These are phyloP conservation scores for Seiridium cupressi DNA, from an alignment of 2,329 filamentous ascomycete genomes.

Conservation along the genomic window DNA sequence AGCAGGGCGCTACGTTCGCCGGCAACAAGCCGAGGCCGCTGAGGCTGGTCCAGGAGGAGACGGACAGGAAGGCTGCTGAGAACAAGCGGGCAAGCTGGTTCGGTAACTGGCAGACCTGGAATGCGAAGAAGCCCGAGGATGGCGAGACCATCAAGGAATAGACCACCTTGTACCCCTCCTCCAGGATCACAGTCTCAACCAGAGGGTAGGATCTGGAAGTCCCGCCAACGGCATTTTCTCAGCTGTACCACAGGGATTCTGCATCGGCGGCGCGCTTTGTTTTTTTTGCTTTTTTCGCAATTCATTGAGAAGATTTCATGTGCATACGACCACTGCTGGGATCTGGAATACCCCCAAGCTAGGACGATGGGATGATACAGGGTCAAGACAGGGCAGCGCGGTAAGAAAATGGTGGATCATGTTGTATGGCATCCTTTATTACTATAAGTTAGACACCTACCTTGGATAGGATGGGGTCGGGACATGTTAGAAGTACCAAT, in stretches of 20 bases:
- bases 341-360: background rate
- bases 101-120: slow-evolving; percentile 46
- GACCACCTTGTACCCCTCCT: too few species aligned
- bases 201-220: background rate
- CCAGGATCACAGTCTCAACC: background rate
- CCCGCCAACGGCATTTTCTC: background rate
- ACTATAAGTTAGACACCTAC: background rate
- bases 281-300: background rate
- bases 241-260: background rate
- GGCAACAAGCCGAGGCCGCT: slow-evolving; percentile 81
- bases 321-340: background rate
- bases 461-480: background rate
- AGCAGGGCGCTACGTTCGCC: slow-evolving; percentile 58
- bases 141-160: slow-evolving; percentile 24
- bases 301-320: background rate
- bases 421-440: background rate
- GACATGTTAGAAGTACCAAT: background rate
- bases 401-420: background rate
- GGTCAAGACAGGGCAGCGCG: background rate
- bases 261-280: background rate
- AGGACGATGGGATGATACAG: background rate
- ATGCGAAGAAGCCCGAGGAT: slow-evolving; percentile 44
- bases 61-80: slow-evolving; percentile 40
- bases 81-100: slow-evolving; percentile 67
- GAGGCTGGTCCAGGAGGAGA: slow-evolving; percentile 80